Evolutionary conservation across 768 basidiomycete species (phyloP), one percentile per base, ranked within the genome.

Genomic region (Lenzites betulinus): DNA sequence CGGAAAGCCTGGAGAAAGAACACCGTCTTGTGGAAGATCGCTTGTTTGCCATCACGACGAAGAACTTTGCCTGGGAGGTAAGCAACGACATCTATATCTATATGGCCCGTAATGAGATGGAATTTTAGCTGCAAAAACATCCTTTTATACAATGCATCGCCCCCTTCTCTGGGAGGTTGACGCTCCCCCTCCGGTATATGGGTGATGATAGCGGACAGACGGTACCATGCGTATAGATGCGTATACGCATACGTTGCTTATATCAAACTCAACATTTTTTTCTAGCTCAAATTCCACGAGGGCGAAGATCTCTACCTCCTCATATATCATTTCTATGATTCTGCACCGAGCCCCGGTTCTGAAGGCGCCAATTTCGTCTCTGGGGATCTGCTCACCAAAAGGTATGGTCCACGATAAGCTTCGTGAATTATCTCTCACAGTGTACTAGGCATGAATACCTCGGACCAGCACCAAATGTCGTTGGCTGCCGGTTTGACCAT

Each of bases 401-500:
- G 48, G 41, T 49, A 20, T 26, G 46, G 26, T 13, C n/a, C n/a
- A n/a, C n/a, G n/a, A n/a, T n/a, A n/a, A 36, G 26, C 38, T 4
- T 22, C 7, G 1, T 15, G 7, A n/a, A n/a, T 26, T 16, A 18
- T 7, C 38, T 3, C 15, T 7, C 38, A 7, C 18, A 39, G 4
- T 39, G 4, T 39, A 18, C 38, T 23, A 58, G 57, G 16, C 41
- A 50, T 43, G 51, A 53, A 16, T 52, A 46, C 30, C 28, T 59
- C 42, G 58, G 58, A 12, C 58, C 58, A 15, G 43, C 42, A 22
- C 58, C 58, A 16, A 25, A 44, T 33, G 58, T 59, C n/a, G 28
- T 35, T 6, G 58, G 36, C 39, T 59, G 23, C 33, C 39, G 43
- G 15, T 53, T 52, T 42, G 26, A 41, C 41, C 26, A 9, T 3